A percentile compares a stretch with the other conserved stretches of the same genome.
Conservation (phyloP, 1,284 basidiomycete species). For the Ceratorhiza oryzae-sativae region DNA sequence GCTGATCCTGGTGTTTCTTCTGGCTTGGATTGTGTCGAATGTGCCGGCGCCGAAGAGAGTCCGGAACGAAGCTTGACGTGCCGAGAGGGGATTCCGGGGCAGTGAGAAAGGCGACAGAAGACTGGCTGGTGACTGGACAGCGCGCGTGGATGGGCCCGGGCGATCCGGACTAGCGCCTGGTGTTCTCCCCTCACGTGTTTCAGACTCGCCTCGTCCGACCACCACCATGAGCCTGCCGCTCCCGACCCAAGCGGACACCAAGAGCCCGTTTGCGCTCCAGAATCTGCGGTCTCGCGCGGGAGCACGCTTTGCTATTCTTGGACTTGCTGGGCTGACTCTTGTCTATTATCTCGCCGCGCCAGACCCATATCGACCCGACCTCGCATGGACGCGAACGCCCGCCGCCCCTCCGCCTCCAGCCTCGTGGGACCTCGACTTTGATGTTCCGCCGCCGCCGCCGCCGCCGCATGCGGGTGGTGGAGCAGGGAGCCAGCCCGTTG, state of each 20-base stretch:
- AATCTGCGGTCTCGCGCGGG: conserved; percentile 25
- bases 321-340: conserved; percentile 1
- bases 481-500: no score
- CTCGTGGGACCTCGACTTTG: conserved; percentile 31
- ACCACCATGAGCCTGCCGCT: conserved; percentile 36
- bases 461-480: conserved; percentile 2
- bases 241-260: conserved; percentile 1
- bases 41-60: not conserved
- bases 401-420: not conserved
- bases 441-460: conserved; percentile 11
- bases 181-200: conserved; percentile 9
- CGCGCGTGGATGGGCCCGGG: not conserved
- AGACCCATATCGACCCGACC: conserved; percentile 22
- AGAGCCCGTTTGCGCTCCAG: conserved; percentile 14
- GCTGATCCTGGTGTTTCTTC: no score
- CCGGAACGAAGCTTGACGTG: no score
- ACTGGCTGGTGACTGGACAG: not conserved
- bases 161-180: not conserved
- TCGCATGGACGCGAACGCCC: conserved; percentile 20
- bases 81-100: not conserved
- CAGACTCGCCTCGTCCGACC: not conserved
- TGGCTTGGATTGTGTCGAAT: not conserved
- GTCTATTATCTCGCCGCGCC: conserved; percentile 25
- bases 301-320: conserved; percentile 20
- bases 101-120: not conserved